These are phyloP conservation scores for Coniochaeta sp. DNA, from an alignment of 2,329 filamentous ascomycete genomes.

Conservation along the genomic window DNA sequence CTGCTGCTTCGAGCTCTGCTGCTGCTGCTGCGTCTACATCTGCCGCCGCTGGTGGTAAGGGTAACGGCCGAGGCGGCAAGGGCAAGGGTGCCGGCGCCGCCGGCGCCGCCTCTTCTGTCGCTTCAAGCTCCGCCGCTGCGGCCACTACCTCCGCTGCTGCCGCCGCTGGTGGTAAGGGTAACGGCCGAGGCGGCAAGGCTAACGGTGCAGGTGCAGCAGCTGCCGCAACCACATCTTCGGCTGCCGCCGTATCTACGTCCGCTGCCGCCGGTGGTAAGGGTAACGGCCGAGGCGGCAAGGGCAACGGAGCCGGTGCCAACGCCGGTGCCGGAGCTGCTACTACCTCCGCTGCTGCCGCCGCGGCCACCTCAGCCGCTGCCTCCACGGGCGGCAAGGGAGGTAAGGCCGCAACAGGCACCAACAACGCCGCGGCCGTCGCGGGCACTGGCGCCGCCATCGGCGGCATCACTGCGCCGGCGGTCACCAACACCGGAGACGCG, in stretches of 20 bases:
- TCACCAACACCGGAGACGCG: slow-evolving; percentile 38
- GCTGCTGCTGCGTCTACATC: not conserved
- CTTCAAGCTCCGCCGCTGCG: not conserved
- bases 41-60: slow-evolving; percentile 2
- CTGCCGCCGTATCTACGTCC: not conserved
- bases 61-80: not conserved
- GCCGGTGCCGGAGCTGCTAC: slow-evolving; percentile 4
- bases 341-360: not conserved
- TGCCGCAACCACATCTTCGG: not conserved
- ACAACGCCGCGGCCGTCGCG: slow-evolving; percentile 1
- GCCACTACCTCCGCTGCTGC: not conserved
- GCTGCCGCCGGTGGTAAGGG: not conserved
- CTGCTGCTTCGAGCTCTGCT: not conserved
- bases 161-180: slow-evolving; percentile 1
- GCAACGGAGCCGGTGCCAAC: slow-evolving; percentile 1
- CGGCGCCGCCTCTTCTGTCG: slow-evolving; percentile 2
- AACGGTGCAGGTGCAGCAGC: not conserved
- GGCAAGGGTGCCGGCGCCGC: not conserved
- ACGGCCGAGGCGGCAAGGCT: slow-evolving; percentile 4
- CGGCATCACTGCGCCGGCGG: slow-evolving; percentile 42
- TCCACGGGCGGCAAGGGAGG: slow-evolving; percentile 1
- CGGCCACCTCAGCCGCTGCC: not conserved
- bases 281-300: not conserved
- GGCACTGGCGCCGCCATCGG: slow-evolving; percentile 26
- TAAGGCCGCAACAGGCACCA: slow-evolving; percentile 5